Conservation (phyloP, 345 rosid species). For the Lepidium didymum region DNA sequence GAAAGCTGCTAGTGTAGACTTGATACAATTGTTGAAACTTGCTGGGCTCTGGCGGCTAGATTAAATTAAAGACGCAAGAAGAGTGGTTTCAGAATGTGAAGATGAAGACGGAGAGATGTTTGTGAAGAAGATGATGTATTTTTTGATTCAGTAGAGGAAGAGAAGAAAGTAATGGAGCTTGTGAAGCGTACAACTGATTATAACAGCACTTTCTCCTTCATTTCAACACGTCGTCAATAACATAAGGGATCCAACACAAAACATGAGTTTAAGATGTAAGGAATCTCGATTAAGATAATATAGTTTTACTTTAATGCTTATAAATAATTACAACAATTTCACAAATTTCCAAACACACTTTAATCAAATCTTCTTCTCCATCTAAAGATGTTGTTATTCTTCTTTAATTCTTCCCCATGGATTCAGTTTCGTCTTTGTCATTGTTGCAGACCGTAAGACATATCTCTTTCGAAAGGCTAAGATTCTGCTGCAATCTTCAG, state of each 20-base stretch:
- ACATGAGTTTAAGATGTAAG: slow-evolving; percentile 1
- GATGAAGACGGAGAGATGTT: slow-evolving; percentile 34
- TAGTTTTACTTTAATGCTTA: background rate
- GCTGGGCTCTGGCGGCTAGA: slow-evolving; percentile 38
- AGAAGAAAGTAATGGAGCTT: slow-evolving; percentile 45
- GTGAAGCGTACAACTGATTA: slow-evolving; percentile 72
- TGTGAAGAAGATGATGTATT: slow-evolving; percentile 46
- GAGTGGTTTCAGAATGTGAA: slow-evolving; percentile 28
- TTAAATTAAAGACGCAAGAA: slow-evolving; percentile 39
- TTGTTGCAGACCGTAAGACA: slow-evolving; percentile 5
- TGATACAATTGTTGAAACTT: slow-evolving; percentile 37
- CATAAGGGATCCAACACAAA: no score
- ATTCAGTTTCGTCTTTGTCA: slow-evolving; percentile 1
- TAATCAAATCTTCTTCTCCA: background rate
- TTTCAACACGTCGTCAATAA: no score
- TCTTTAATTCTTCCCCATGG: background rate
- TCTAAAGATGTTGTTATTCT: background rate
- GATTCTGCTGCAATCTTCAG: background rate
- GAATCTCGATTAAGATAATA: background rate
- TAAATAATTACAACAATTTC: background rate
- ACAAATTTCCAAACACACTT: background rate
- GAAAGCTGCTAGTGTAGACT: slow-evolving; percentile 73
- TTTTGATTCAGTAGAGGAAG: slow-evolving; percentile 57
- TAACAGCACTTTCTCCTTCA: no score
- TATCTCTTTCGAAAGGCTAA: slow-evolving; percentile 3